These are phyloP conservation scores for Gaeumannomyces tritici DNA, from an alignment of 2,329 filamentous ascomycete species.

Conservation along the genomic window DNA sequence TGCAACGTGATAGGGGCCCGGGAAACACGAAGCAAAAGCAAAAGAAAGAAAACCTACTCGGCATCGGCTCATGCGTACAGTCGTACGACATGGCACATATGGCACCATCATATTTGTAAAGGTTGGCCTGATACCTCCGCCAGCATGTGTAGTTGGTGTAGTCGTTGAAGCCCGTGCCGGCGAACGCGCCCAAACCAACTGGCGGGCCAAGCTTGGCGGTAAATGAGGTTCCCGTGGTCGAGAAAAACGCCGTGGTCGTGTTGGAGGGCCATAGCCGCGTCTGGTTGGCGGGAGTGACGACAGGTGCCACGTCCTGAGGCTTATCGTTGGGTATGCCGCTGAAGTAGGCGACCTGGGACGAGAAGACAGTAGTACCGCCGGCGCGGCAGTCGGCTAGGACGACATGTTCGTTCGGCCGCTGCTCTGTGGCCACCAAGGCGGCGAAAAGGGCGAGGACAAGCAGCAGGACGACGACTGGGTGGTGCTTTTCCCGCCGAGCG, in stretches of 20 bases:
- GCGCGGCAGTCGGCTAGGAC: constrained; percentile 20
- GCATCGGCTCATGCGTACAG: constrained; percentile 17
- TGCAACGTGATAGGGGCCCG: too few relatives aligned
- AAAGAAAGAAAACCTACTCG: constrained; percentile 7
- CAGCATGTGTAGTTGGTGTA: constrained; percentile 21
- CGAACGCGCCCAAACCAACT: constrained; percentile 18
- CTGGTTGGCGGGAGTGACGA: constrained; percentile 14
- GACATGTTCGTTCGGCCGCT: constrained; percentile 15
- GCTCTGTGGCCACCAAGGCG: neutral
- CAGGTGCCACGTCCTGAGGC: constrained; percentile 18
- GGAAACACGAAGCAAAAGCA: neutral
- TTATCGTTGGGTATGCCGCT: constrained; percentile 6
- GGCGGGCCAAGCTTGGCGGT: constrained; percentile 15
- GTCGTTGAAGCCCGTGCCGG: constrained; percentile 21
- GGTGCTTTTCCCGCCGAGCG: neutral
- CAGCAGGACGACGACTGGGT: neutral
- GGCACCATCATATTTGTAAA: constrained; percentile 16
- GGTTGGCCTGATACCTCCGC: constrained; percentile 12
- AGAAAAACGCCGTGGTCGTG: constrained; percentile 18
- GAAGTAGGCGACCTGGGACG: constrained; percentile 24
- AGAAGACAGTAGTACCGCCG: constrained; percentile 10
- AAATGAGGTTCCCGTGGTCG: constrained; percentile 18
- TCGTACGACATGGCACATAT: constrained; percentile 19
- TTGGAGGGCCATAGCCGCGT: constrained; percentile 18
- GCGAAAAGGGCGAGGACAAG: neutral